phyloP scores from a whole-genome alignment of 2,329 filamentous ascomycete species.

The Calcarisporium arbuscula region DNA sequence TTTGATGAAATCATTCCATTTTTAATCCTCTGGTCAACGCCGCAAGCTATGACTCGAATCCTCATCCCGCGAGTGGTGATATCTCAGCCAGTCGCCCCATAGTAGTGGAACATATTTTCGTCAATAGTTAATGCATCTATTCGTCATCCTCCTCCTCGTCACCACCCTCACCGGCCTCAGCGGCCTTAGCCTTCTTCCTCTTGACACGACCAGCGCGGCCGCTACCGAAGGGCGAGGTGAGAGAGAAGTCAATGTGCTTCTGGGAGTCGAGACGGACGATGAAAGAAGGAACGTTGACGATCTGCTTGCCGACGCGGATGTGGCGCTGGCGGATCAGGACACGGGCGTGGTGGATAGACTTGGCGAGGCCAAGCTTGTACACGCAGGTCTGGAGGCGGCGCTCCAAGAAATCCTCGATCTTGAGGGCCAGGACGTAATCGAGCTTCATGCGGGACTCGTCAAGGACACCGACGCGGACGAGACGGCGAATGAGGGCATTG shows the following conservation, averaged over 20 bases:
- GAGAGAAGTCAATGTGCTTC: conserved; percentile 99
- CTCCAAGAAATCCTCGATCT: conserved; percentile 99
- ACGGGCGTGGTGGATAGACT: conserved; percentile 99
- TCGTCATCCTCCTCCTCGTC: conserved; percentile 84
- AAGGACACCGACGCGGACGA: conserved; percentile 98
- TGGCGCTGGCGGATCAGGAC: conserved; percentile 99
- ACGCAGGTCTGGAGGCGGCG: conserved; percentile 99
- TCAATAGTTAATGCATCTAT: conserved; percentile 38
- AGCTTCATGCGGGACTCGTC: conserved; percentile 99
- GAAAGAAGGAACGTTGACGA: conserved; percentile 99
- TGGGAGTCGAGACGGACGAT: conserved; percentile 99
- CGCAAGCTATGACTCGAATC: conserved; percentile 42
- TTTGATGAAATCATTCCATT: conserved; percentile 35
- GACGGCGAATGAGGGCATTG: conserved; percentile 99
- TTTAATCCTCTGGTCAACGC: conserved; percentile 45
- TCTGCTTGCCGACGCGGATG: conserved; percentile 99
- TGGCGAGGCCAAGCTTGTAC: conserved; percentile 99
- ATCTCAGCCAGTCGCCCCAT: conserved; percentile 23
- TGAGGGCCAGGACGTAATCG: conserved; percentile 99
- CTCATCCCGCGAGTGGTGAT: conserved; percentile 31
- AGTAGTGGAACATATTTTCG: conserved; percentile 22
- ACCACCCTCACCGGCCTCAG: conserved; percentile 73
- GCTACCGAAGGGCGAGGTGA: conserved; percentile 95
- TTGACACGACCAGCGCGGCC: conserved; percentile 95
- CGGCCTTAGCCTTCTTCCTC: conserved; percentile 99